phyloP scores from a whole-genome alignment of 176 grass and related monocot species.

The Echinochloa phyllopogon region DNA sequence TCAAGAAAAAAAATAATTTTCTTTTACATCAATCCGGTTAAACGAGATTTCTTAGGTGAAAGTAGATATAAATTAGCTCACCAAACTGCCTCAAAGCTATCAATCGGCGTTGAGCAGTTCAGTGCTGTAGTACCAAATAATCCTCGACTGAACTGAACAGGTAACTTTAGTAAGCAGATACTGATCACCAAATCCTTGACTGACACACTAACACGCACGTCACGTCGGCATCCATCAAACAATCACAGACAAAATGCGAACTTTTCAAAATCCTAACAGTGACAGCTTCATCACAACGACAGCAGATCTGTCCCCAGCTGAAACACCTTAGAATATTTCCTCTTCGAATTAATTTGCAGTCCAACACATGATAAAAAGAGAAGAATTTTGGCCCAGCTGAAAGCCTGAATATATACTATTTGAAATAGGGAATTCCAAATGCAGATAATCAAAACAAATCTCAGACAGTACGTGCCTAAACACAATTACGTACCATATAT shows the following conservation, averaged over 20 bases:
- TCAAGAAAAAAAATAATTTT: neutral
- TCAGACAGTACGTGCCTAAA: neutral
- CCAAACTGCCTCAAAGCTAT: neutral
- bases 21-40: neutral
- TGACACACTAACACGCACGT: neutral
- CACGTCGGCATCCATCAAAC: neutral
- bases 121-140: neutral
- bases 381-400: neutral
- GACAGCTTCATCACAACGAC: neutral
- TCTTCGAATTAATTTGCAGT: neutral
- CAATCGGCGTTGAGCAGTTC: neutral
- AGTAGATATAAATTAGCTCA: constrained; percentile 31
- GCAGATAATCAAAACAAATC: neutral
- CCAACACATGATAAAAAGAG: neutral
- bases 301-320: neutral
- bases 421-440: neutral
- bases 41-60: constrained; percentile 17
- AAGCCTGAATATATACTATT: neutral
- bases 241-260: neutral
- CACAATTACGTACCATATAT: no score
- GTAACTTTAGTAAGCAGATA: neutral
- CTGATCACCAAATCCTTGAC: constrained; percentile 9
- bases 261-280: neutral
- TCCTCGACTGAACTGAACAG: neutral
- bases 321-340: neutral